Percentiles rank a stretch among this genome's conserved stretches.
phyloP scores from a whole-genome alignment of 1,139 yeast species.

The Magnusiomyces ingens region DNA sequence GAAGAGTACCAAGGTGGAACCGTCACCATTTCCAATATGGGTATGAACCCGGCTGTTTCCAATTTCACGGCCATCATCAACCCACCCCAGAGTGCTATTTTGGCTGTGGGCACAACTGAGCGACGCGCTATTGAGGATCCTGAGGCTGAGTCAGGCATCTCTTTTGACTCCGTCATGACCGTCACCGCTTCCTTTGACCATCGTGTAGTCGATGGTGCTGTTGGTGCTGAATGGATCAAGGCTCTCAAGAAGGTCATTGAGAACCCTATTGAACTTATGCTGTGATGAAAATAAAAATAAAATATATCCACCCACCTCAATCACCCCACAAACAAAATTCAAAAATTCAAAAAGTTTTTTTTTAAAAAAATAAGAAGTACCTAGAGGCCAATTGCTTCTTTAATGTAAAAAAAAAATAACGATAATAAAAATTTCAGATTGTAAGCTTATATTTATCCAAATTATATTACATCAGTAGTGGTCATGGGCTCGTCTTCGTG shows the following conservation, averaged over 20 bases:
- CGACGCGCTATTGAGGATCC: slow-evolving; percentile 92
- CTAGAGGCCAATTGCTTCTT: neutral
- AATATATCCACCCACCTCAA: neutral
- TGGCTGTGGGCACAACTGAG: slow-evolving; percentile 90
- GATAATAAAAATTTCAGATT: neutral
- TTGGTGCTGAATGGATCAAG: slow-evolving; percentile 94
- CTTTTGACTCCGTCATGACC: slow-evolving; percentile 84
- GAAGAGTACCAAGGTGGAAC: slow-evolving; percentile 99
- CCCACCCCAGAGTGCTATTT: slow-evolving; percentile 93
- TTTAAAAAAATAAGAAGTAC: neutral
- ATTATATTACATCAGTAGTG: neutral
- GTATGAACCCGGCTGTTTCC: slow-evolving; percentile 93
- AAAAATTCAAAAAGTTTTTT: neutral
- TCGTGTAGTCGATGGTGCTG: slow-evolving; percentile 95
- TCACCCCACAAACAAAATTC: neutral
- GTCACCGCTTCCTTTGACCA: slow-evolving; percentile 97
- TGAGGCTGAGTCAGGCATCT: slow-evolving; percentile 83
- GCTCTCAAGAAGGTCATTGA: slow-evolving; percentile 87
- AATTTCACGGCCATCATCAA: slow-evolving; percentile 92
- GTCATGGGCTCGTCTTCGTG: neutral
- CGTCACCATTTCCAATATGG: slow-evolving; percentile 94
- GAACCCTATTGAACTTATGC: slow-evolving; percentile 89
- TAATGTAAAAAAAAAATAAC: neutral
- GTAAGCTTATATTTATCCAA: neutral
- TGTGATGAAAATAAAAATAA: slow-evolving; percentile 37